A percentile compares a stretch with the other conserved stretches of the same genome.
Evolutionary conservation across 495 filamentous ascomycete species (phyloP).

Genomic region (Bacidia gigantensis): DNA sequence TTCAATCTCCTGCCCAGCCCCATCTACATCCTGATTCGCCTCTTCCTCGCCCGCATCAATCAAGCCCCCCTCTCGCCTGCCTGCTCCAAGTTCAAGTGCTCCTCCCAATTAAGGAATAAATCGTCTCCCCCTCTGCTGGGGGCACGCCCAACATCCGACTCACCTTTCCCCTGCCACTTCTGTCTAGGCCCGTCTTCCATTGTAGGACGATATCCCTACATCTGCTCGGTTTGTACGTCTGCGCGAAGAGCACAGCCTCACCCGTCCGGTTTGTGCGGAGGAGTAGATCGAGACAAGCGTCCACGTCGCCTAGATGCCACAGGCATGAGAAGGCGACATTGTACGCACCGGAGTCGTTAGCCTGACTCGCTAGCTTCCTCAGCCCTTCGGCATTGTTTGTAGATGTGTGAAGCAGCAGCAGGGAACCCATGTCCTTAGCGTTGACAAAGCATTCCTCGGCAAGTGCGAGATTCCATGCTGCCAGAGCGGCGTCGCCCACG

Average conservation of each 20-base stretch:
- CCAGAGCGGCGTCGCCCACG: constrained; percentile 79
- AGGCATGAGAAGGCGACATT: constrained; percentile 86
- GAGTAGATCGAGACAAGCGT: constrained; percentile 69
- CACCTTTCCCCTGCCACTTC: constrained; percentile 67
- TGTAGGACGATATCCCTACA: constrained; percentile 49
- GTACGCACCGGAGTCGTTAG: constrained; percentile 61
- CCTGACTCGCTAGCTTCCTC: constrained; percentile 52
- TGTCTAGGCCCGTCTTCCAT: constrained; percentile 76
- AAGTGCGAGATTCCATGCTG: constrained; percentile 72
- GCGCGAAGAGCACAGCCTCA: constrained; percentile 80
- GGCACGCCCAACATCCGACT: constrained; percentile 74
- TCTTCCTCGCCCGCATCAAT: constrained; percentile 11
- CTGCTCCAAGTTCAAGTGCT: constrained; percentile 69
- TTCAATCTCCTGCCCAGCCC: constrained; percentile 3
- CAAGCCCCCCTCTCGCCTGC: constrained; percentile 11
- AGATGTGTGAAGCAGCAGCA: constrained; percentile 75
- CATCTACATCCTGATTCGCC: not conserved
- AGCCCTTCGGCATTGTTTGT: constrained; percentile 65
- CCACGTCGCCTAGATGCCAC: constrained; percentile 75
- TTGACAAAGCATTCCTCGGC: constrained; percentile 86
- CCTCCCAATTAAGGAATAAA: constrained; percentile 91
- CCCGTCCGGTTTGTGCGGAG: constrained; percentile 61
- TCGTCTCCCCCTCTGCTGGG: constrained; percentile 44
- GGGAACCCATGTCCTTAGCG: constrained; percentile 77
- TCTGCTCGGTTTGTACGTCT: constrained; percentile 85